Conservation (phyloP, 2,329 filamentous ascomycete species). For the Nemania diffusa region DNA sequence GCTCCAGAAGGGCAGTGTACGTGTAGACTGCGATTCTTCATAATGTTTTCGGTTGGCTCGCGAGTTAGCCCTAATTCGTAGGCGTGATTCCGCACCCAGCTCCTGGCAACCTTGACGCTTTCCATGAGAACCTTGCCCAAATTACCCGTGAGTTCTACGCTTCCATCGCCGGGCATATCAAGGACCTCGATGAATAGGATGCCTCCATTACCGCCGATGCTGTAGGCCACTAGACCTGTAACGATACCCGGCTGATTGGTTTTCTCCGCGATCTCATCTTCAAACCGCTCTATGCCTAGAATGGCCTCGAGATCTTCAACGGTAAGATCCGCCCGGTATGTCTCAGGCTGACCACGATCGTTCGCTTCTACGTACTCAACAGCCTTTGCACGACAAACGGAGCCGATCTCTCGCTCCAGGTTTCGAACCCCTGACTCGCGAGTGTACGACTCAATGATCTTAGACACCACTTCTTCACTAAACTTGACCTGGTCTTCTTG, state of each 20-base stretch:
- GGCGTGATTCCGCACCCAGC: constrained; percentile 96
- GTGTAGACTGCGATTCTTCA: constrained; percentile 93
- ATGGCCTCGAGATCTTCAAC: constrained; percentile 88
- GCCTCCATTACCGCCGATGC: constrained; percentile 88
- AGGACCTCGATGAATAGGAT: constrained; percentile 99
- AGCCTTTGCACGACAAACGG: constrained; percentile 93
- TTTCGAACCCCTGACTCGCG: constrained; percentile 96
- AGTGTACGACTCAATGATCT: constrained; percentile 96
- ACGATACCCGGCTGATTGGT: constrained; percentile 87
- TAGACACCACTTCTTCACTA: constrained; percentile 85
- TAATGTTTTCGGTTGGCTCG: constrained; percentile 87
- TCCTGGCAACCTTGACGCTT: constrained; percentile 93
- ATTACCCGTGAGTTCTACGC: constrained; percentile 94
- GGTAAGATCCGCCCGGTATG: constrained; percentile 79
- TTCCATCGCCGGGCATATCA: constrained; percentile 93
- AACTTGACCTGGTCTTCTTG: constrained; percentile 78
- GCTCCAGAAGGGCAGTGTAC: constrained; percentile 96
- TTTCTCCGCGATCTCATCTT: constrained; percentile 94
- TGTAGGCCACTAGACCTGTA: constrained; percentile 95
- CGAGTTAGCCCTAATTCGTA: constrained; percentile 87
- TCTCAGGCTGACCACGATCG: constrained; percentile 73
- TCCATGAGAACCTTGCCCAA: constrained; percentile 97
- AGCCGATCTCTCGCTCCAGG: constrained; percentile 93
- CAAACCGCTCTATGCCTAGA: constrained; percentile 90
- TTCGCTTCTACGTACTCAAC: constrained; percentile 93